Percentiles rank a stretch among this genome's conserved stretches.
phyloP scores from a whole-genome alignment of 1,284 basidiomycete genomes.

The Puccinia coronata region DNA sequence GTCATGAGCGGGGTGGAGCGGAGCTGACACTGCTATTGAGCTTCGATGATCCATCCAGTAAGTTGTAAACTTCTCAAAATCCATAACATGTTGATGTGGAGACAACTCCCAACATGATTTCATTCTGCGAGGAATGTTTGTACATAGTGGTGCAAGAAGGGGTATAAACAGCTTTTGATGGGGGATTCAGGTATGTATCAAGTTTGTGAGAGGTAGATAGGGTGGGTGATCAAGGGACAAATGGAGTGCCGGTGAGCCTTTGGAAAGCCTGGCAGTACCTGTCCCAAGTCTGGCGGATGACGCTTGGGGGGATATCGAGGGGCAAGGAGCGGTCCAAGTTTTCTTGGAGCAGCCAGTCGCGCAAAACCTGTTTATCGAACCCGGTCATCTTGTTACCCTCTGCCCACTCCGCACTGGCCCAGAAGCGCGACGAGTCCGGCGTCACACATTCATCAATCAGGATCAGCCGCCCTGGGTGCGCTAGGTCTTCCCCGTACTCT shows the following conservation, averaged over 20 bases:
- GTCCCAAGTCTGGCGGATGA: slow-evolving; percentile 73
- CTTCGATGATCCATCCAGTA: no score
- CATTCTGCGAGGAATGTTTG: no score
- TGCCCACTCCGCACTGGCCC: slow-evolving; percentile 75
- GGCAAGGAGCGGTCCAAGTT: slow-evolving; percentile 55
- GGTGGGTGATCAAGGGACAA: no score
- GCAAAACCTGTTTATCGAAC: slow-evolving; percentile 95
- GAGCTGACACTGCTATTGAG: no score
- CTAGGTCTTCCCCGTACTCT: slow-evolving; percentile 73
- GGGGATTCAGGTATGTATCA: no score
- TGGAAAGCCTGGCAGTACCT: slow-evolving; percentile 78
- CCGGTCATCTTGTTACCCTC: slow-evolving; percentile 78
- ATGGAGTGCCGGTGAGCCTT: slow-evolving; percentile 65
- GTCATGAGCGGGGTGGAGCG: no score
- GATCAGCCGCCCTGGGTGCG: slow-evolving; percentile 64
- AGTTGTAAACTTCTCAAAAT: no score
- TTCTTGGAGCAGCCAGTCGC: slow-evolving; percentile 73
- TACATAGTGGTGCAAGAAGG: no score
- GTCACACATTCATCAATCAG: slow-evolving; percentile 95
- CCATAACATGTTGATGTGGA: no score
- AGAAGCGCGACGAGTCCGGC: slow-evolving; percentile 95
- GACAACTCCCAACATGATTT: no score
- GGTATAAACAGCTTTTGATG: no score
- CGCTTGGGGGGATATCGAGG: slow-evolving; percentile 67
- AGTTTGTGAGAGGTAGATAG: no score